phyloP scores from a whole-genome alignment of 139 green algal genomes.

The Volvox africanus region DNA sequence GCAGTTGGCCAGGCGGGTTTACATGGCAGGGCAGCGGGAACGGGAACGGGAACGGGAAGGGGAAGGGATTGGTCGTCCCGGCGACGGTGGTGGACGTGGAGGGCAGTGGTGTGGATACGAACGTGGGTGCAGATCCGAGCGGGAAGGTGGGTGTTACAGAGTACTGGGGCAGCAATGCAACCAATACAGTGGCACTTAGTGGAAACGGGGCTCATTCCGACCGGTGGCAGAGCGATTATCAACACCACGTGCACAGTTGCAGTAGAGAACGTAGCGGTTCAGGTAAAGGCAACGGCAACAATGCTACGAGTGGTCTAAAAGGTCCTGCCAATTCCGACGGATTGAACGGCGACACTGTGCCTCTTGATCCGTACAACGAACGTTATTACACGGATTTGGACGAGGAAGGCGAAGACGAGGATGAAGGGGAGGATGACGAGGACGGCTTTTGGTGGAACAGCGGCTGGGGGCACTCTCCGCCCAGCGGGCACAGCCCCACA shows the following conservation, averaged over 20 bases:
- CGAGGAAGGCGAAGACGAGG: not conserved
- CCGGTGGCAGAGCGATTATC: not conserved
- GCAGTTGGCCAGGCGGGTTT: not conserved
- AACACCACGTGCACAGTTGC: not conserved
- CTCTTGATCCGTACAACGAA: not conserved
- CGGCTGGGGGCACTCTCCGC: not conserved
- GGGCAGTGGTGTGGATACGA: not conserved
- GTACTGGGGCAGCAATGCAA: not conserved
- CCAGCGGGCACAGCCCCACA: not conserved
- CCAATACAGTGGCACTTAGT: not conserved
- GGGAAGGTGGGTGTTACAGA: not conserved
- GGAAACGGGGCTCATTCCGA: too few relatives aligned
- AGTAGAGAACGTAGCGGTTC: not conserved
- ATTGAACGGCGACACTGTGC: constrained; percentile 2
- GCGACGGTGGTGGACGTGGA: constrained; percentile 4
- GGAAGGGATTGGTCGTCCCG: not conserved
- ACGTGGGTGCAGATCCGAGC: not conserved
- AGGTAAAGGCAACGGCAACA: not conserved
- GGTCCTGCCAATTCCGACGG: not conserved
- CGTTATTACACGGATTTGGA: not conserved
- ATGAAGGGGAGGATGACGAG: not conserved
- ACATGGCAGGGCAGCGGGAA: not conserved
- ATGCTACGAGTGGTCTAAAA: not conserved
- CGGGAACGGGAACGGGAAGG: not conserved
- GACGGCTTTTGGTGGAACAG: not conserved